These are phyloP conservation scores for Lentinula detonsa DNA, from an alignment of 768 basidiomycete species.

Conservation along the genomic window DNA sequence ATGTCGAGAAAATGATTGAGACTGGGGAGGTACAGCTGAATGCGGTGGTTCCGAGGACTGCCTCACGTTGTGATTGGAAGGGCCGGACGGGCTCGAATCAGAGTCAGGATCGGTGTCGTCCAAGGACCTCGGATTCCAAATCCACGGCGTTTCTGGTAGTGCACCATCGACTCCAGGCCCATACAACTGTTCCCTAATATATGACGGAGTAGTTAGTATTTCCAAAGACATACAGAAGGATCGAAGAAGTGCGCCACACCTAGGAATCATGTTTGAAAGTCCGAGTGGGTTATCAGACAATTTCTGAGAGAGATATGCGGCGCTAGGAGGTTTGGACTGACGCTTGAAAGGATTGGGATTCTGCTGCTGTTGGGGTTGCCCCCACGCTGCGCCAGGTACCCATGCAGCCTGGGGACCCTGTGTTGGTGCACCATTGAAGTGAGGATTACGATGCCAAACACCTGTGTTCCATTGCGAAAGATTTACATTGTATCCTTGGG, in stretches of 20 bases:
- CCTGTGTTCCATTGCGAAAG: slow-evolving; percentile 48
- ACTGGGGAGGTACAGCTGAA: slow-evolving; percentile 12
- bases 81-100: slow-evolving; percentile 8
- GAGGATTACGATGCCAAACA: slow-evolving; percentile 46
- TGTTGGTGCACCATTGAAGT: slow-evolving; percentile 20
- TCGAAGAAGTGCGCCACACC: slow-evolving; percentile 32
- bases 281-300: slow-evolving; percentile 61
- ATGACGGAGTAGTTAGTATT: neutral
- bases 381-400: slow-evolving; percentile 37
- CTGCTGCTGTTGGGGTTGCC: slow-evolving; percentile 21
- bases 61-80: slow-evolving; percentile 7
- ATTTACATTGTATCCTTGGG: slow-evolving; percentile 36
- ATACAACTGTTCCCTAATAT: slow-evolving; percentile 24
- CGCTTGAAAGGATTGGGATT: slow-evolving; percentile 61
- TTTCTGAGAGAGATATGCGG: slow-evolving; percentile 56
- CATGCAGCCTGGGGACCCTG: slow-evolving; percentile 25
- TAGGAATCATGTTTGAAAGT: slow-evolving; percentile 57
- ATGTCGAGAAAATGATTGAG: slow-evolving; percentile 7
- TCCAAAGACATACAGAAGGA: neutral
- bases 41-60: slow-evolving; percentile 14
- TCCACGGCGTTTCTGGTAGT: slow-evolving; percentile 57
- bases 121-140: slow-evolving; percentile 58
- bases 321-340: slow-evolving; percentile 51
- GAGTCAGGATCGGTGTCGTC: slow-evolving; percentile 21
- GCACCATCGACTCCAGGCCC: slow-evolving; percentile 26